Evolutionary conservation across 164 flowering plant genomes (phyloP).

Genomic region (Vitis amurensis): DNA sequence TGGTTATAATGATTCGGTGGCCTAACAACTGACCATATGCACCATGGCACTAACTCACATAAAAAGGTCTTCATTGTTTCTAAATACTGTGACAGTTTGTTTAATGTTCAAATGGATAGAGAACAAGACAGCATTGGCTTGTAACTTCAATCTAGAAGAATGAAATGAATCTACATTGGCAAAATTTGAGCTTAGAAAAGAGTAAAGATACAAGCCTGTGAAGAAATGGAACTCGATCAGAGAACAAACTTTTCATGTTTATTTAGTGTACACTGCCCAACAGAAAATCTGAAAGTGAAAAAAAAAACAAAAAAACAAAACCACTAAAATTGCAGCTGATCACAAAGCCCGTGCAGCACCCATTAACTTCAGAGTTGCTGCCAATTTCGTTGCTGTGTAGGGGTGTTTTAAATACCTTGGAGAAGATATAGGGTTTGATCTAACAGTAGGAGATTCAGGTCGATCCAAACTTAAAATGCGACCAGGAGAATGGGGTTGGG

Average conservation of each 20-base stretch:
- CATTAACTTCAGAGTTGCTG: neutral
- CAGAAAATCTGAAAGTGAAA: neutral
- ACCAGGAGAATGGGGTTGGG: no score
- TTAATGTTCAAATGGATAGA: neutral
- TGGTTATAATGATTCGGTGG: no score
- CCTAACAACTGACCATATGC: no score
- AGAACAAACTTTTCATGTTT: neutral
- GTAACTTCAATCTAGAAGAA: neutral
- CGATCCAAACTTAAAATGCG: neutral
- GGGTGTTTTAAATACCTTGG: no score
- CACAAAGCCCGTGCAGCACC: neutral
- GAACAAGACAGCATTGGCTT: neutral
- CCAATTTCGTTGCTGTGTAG: neutral
- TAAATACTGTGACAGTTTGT: neutral
- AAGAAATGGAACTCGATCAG: neutral
- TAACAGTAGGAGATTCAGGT: neutral
- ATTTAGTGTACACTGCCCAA: conserved; percentile 1
- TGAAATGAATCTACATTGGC: conserved; percentile 7
- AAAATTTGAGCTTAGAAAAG: neutral
- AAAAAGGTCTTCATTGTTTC: no score
- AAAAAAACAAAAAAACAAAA: neutral
- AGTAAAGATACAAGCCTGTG: neutral
- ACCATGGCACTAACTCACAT: no score
- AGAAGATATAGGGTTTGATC: no score
- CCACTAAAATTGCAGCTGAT: neutral